Evolutionary conservation across 768 basidiomycete genomes (phyloP), one percentile per base, ranked within the genome.

Genomic region (Lactarius tabidus): DNA sequence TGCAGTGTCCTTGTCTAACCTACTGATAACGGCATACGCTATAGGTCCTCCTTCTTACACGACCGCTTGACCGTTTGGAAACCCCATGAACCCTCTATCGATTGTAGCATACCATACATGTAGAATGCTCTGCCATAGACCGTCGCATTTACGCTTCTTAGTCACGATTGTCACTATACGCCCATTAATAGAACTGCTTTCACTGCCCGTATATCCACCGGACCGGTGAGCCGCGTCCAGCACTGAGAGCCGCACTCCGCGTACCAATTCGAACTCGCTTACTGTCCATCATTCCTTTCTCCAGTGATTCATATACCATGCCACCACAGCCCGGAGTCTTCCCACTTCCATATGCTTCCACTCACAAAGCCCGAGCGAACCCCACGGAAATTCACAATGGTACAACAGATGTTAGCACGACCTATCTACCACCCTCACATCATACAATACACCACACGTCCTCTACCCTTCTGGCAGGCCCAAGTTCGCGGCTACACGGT

Each of bases 261-360:
- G 23, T 23, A 63, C 39, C 17, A 59, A 26, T 18, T 29, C 38
- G 35, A 35, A 35, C 41, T 54, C 6, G 20, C 41, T 60, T 28
- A 20, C 52, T 2, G 26, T 14, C 31, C 41, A 23, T 28, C 31
- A 26, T 20, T 55, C 51, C 36, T 17, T 12, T 26, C 38, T 28
- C 28, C 23, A n/a, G 41, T 43, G 26, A 15, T 8, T 18, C 51
- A 31, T 60, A 58, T 51, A 64, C 35, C 52, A 88, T 88, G 85
- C 87, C 87, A 57, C 88, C 88, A 53, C 86, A 88, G 67, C 85
- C 83, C 68, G 88, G 88, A 60, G 77, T 89, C 67, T 90, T 90
- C 71, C 78, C 85, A 3, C 74, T 89, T 18, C 82, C 86, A 18
- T 84, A 84, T 72, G 77, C 81, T 35, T 78, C 83, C 57, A 78